Conservation (phyloP, 139 green algal genomes). For the Tetradesmus lagerheimii region DNA sequence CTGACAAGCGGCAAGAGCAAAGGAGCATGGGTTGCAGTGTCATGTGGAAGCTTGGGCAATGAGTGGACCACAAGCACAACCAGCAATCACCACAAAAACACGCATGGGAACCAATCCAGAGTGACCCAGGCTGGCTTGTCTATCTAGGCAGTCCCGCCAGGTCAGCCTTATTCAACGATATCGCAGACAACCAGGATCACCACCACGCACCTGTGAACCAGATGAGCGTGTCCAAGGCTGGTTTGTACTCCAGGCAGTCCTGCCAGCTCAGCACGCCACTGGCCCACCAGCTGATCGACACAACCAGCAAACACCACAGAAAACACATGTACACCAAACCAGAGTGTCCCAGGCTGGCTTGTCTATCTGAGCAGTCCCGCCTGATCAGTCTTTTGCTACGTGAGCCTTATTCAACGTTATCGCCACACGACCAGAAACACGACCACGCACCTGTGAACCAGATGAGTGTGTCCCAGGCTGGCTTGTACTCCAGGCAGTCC, state of each 20-base stretch:
- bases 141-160: too few species aligned
- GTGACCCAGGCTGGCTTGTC: too few species aligned
- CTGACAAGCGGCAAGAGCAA: conserved; percentile 74
- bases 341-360: conserved; percentile 97
- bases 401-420: too few species aligned
- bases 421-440: too few species aligned
- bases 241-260: conserved; percentile 92
- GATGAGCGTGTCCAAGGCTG: conserved; percentile 97
- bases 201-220: conserved; percentile 80
- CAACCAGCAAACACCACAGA: background rate
- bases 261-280: conserved; percentile 27
- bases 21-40: too few species aligned
- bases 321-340: conserved; percentile 80
- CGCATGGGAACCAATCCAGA: too few species aligned
- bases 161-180: too few species aligned
- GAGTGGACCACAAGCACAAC: too few species aligned
- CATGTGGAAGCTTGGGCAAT: too few species aligned
- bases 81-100: too few species aligned
- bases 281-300: background rate
- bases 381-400: too few species aligned
- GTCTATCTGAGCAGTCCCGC: conserved; percentile 91
- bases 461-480: conserved; percentile 97
- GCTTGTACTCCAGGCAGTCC: conserved; percentile 93
- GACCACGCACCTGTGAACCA: conserved; percentile 82
- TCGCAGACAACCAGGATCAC: too few species aligned